Percentiles rank a stretch among this genome's conserved stretches.
These are phyloP conservation scores for Penicillium lagena DNA, from an alignment of 495 filamentous ascomycete species.

Conservation along the genomic window DNA sequence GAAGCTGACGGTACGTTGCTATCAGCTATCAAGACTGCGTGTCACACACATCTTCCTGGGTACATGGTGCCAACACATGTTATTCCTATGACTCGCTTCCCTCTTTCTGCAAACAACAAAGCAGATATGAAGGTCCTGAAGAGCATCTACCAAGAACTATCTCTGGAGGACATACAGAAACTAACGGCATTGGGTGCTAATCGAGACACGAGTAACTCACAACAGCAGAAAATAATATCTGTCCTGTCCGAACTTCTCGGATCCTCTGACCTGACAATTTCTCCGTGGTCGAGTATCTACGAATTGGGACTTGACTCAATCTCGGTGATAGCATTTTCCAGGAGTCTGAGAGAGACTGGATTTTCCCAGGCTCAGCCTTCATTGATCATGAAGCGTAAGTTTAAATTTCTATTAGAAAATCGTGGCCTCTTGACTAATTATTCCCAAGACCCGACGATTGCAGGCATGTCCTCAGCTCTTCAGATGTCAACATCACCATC, in stretches of 20 bases:
- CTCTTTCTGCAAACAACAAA: conserved; percentile 39
- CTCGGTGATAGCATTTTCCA: conserved; percentile 60
- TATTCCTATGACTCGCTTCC: conserved; percentile 36
- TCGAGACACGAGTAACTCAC: conserved; percentile 31
- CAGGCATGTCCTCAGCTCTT: conserved; percentile 40
- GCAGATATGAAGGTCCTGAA: conserved; percentile 42
- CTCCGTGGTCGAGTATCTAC: conserved; percentile 59
- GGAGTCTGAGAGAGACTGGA: conserved; percentile 44
- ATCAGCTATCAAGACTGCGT: conserved; percentile 25
- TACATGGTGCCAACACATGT: conserved; percentile 52
- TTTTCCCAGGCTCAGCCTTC: conserved; percentile 54
- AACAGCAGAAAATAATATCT: conserved; percentile 34
- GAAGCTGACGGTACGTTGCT: conserved; percentile 6
- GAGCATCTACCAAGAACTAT: conserved; percentile 49
- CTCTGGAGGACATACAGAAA: conserved; percentile 49
- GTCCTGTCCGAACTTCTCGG: conserved; percentile 45
- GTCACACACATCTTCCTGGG: conserved; percentile 37
- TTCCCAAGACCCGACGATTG: conserved; percentile 43
- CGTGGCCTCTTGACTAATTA: conserved; percentile 4
- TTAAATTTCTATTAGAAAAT: background rate
- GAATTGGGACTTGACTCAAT: conserved; percentile 82
- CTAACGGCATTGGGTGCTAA: conserved; percentile 30
- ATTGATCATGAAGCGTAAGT: conserved; percentile 55
- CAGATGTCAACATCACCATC: conserved; percentile 4
- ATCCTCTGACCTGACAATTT: conserved; percentile 37